Evolutionary conservation across 2,329 filamentous ascomycete species (phyloP).

Genomic region (Colletotrichum sp.): DNA sequence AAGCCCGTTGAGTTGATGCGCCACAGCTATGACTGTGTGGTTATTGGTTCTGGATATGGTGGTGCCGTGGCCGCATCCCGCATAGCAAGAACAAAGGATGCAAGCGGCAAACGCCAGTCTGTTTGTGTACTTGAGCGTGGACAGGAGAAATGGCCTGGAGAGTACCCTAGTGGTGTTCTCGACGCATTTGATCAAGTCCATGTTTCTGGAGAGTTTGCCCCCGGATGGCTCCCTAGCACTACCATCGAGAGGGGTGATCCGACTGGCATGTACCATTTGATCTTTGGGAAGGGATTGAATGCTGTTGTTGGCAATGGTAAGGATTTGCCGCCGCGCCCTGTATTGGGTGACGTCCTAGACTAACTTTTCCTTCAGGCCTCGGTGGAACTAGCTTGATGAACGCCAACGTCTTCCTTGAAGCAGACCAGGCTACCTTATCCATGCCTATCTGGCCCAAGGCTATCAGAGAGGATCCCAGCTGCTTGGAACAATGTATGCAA

Average conservation of each 20-base stretch:
- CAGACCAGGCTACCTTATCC: conserved; percentile 58
- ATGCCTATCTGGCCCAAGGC: conserved; percentile 65
- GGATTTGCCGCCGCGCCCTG: conserved; percentile 13
- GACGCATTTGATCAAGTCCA: conserved; percentile 59
- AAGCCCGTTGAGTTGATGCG: conserved; percentile 62
- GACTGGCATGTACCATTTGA: conserved; percentile 68
- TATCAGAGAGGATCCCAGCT: conserved; percentile 48
- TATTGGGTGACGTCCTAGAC: background rate
- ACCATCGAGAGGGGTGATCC: conserved; percentile 54
- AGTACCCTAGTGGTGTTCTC: conserved; percentile 58
- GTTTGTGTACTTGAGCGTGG: conserved; percentile 72
- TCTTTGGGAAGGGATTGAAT: conserved; percentile 68
- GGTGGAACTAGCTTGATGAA: conserved; percentile 72
- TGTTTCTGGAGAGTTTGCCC: conserved; percentile 58
- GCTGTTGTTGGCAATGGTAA: conserved; percentile 63
- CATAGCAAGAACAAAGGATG: conserved; percentile 59
- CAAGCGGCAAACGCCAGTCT: conserved; percentile 44
- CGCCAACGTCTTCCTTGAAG: conserved; percentile 69
- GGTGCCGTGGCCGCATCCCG: conserved; percentile 69
- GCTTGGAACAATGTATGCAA: conserved; percentile 54
- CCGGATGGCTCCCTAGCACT: conserved; percentile 44
- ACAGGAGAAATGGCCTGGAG: conserved; percentile 69
- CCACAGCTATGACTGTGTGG: conserved; percentile 66
- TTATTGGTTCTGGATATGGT: conserved; percentile 74
- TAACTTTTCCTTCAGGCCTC: conserved; percentile 48